Conservation (phyloP, 1,284 basidiomycete species). For the Caloboletus firmus region DNA sequence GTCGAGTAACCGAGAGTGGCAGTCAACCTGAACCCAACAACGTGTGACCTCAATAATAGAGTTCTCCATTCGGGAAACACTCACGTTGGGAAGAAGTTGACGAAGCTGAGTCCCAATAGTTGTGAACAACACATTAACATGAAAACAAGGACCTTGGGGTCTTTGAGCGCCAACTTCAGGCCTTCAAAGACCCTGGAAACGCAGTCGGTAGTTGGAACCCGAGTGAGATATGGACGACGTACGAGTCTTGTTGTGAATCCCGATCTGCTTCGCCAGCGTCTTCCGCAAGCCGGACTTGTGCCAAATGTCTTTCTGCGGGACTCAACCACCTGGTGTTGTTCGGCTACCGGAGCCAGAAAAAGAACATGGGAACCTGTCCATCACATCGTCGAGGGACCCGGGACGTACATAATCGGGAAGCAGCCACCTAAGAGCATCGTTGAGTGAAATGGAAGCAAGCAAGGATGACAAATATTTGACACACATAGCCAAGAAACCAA, state of each 20-base stretch:
- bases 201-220: not conserved
- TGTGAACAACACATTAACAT: conserved; percentile 54
- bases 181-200: conserved; percentile 49
- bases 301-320: conserved; percentile 60
- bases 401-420: conserved; percentile 54
- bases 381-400: not conserved
- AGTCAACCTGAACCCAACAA: conserved; percentile 47
- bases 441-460: not conserved
- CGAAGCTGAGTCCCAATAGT: conserved; percentile 66
- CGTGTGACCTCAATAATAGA: not conserved
- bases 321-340: conserved; percentile 68
- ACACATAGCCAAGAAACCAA: conserved; percentile 59
- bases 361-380: not conserved
- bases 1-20: conserved; percentile 66
- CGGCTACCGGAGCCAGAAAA: conserved; percentile 39
- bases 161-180: conserved; percentile 60
- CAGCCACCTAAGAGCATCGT: conserved; percentile 41
- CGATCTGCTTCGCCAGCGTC: conserved; percentile 74
- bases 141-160: conserved; percentile 63
- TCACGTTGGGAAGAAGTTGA: conserved; percentile 73
- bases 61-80: conserved; percentile 16
- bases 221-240: conserved; percentile 21
- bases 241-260: conserved; percentile 58
- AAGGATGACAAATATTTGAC: conserved; percentile 15
- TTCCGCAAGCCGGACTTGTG: conserved; percentile 70